These are phyloP conservation scores for Cyberlindnera petersonii DNA, from an alignment of 805 yeast genomes.

Conservation along the genomic window DNA sequence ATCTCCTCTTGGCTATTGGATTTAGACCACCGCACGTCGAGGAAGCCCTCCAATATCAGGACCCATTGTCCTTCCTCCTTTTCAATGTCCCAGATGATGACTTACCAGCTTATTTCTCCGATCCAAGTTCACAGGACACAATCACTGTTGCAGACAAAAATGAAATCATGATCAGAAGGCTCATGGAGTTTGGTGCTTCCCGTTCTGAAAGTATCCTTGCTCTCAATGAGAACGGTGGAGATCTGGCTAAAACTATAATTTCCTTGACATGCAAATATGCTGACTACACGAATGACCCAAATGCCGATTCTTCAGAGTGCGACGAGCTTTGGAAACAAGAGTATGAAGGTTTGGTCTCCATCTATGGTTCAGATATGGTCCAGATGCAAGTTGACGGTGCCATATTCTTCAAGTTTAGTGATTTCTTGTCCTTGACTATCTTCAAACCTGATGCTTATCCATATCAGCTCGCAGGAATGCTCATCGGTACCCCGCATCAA, in stretches of 20 bases:
- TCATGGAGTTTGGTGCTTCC: constrained; percentile 68
- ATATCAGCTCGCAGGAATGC: constrained; percentile 62
- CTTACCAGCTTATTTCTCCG: constrained; percentile 58
- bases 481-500: constrained; percentile 39
- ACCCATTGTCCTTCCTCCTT: constrained; percentile 49
- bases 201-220: constrained; percentile 55
- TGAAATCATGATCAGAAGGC: constrained; percentile 49
- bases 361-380: constrained; percentile 41
- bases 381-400: constrained; percentile 26
- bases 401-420: constrained; percentile 19
- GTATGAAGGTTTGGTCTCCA: constrained; percentile 57
- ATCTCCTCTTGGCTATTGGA: constrained; percentile 45
- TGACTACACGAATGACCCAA: constrained; percentile 17
- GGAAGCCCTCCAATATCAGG: constrained; percentile 64
- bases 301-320: constrained; percentile 11
- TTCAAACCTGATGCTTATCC: constrained; percentile 60
- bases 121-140: constrained; percentile 53
- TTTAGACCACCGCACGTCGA: constrained; percentile 65
- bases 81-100: constrained; percentile 95
- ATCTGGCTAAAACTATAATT: constrained; percentile 51
- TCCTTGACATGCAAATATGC: constrained; percentile 40
- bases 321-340: constrained; percentile 69
- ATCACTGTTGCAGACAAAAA: constrained; percentile 42
- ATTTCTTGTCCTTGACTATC: constrained; percentile 33
- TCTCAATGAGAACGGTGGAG: constrained; percentile 36